Base-by-base conservation (phyloP, 441 rosid species). In the Erodium chrysanthum region DNA sequence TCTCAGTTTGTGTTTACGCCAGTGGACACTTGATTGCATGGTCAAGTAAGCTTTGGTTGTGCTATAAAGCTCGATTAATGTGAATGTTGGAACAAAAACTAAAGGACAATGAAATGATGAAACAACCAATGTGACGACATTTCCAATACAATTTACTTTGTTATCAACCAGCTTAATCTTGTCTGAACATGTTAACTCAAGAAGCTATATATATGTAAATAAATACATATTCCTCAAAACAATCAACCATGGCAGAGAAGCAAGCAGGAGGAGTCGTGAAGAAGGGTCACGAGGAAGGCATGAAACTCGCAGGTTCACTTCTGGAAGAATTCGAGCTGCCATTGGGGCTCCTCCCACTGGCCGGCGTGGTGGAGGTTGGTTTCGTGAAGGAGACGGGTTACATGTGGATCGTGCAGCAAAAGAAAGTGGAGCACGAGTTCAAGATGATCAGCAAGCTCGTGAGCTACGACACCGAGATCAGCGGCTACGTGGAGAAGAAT, bases 241-340 rank as follows among this genome's bases (percentile, higher is more conserved):
- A n/a, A n/a, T n/a, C n/a, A 29, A 6, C 5, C 33, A 29, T 29
- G 33, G 33, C 33, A 40, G 46, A 8, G 10, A 40, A 40, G 46
- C 12, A 9, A 40, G 10, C 12, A 2, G 90, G 85, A 72, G 86
- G 79, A 37, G 12, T 74, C 1, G 80, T 84, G n/a, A 79, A 76
- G 76, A 80, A 68, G 61, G 89, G 92, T 15, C 83, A 82, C 5
- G 84, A 76, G 0, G 86, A 85, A 66, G 84, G 85, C 14, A 66
- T 76, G 11, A 78, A 77, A 64, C 66, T 84, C 85, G 83, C 88
- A 5, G 17, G 27, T 7, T 68, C 84, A 10, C 77, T 87, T 46
- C 86, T 87, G 1, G 79, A 82, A 70, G 84, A 84, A 69, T 87
- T 80, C 18, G 83, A 65, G 31, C 85, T 86, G 77, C 89, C 91